Conservation (phyloP, 164 flowering plant genomes). For the Paratinospora sagittata region DNA sequence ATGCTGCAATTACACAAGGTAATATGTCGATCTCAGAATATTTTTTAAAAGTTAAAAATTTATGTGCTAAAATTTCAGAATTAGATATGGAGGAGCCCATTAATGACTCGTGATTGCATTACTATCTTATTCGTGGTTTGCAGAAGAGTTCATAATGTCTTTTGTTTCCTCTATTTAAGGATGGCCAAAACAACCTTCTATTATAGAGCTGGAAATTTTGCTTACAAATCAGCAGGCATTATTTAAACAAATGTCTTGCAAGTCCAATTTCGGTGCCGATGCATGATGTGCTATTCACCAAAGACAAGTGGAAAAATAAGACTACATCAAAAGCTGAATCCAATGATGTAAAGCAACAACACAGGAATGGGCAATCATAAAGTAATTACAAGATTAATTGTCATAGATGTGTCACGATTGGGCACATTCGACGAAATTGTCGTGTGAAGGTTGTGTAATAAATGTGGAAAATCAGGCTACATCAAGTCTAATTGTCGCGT, state of each 20-base stretch:
- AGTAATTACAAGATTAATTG: background rate
- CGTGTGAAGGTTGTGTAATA: background rate
- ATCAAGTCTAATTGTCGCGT: too few relatives aligned
- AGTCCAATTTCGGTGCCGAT: background rate
- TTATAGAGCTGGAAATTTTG: background rate
- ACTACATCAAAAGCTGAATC: background rate
- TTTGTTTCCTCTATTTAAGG: background rate
- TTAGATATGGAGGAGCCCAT: background rate
- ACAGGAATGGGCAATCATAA: too few relatives aligned
- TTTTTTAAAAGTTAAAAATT: background rate
- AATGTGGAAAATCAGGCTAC: too few relatives aligned
- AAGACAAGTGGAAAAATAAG: too few relatives aligned
- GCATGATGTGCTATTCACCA: background rate
- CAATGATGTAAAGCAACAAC: too few relatives aligned
- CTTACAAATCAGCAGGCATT: background rate
- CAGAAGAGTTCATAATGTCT: background rate
- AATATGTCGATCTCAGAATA: too few relatives aligned
- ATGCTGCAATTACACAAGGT: background rate
- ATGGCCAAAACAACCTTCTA: background rate
- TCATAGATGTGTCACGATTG: background rate
- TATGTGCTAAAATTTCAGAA: constrained; percentile 3
- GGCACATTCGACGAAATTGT: background rate
- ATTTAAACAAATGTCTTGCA: background rate
- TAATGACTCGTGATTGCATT: too few relatives aligned
- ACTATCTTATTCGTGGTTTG: too few relatives aligned